Evolutionary conservation across 1,284 basidiomycete species (phyloP).

Genomic region (Abortiporus biennis): DNA sequence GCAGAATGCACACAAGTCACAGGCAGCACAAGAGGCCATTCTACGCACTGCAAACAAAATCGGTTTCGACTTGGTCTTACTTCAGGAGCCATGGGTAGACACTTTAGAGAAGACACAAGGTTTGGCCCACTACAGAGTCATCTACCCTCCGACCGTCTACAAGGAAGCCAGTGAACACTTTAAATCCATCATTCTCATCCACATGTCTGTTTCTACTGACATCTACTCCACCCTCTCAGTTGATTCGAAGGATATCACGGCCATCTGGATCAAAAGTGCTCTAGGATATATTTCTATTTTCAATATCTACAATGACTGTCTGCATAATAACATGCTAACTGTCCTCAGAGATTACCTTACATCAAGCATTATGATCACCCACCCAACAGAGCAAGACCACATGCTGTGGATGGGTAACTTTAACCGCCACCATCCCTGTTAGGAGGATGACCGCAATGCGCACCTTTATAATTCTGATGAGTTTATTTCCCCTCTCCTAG

Average conservation of each 20-base stretch:
- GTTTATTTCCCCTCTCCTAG: constrained; percentile 15
- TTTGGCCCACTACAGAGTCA: neutral
- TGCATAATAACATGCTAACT: neutral
- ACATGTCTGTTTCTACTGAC: constrained; percentile 1
- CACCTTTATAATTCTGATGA: constrained; percentile 28
- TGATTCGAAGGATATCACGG: constrained; percentile 2
- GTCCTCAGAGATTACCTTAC: neutral
- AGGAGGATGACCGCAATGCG: constrained; percentile 32
- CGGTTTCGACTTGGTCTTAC: constrained; percentile 2
- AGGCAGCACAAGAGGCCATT: neutral
- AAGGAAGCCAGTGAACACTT: neutral
- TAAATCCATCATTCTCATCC: constrained; percentile 3
- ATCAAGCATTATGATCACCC: neutral
- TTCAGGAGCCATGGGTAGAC: constrained; percentile 8
- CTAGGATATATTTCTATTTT: neutral
- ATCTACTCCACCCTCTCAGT: neutral
- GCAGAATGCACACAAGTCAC: constrained; percentile 2
- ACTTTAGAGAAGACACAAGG: neutral
- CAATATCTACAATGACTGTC: constrained; percentile 5
- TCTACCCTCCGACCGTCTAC: constrained; percentile 5
- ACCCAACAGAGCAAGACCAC: constrained; percentile 6
- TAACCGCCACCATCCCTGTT: constrained; percentile 42
- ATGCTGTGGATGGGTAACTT: constrained; percentile 39
- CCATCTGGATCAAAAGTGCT: neutral
- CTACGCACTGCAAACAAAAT: neutral